These are phyloP conservation scores for Bisporella sp. DNA, from an alignment of 2,329 filamentous ascomycete species.

Conservation along the genomic window DNA sequence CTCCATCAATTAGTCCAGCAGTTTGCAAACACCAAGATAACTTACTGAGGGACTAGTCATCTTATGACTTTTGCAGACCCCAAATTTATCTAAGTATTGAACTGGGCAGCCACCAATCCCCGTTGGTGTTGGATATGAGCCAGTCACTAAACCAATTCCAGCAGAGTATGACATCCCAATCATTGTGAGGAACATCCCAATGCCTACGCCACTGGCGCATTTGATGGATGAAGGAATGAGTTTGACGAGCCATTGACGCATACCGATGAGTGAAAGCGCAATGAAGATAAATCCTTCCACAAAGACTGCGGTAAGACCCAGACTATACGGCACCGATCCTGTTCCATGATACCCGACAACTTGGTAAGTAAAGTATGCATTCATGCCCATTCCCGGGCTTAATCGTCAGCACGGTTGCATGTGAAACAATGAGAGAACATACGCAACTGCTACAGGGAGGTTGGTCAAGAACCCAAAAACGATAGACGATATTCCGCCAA, in stretches of 20 bases:
- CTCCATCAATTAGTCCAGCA: constrained; percentile 28
- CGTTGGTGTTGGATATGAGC: constrained; percentile 60
- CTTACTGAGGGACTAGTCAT: constrained; percentile 69
- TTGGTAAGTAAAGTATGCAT: constrained; percentile 62
- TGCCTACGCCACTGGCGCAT: constrained; percentile 58
- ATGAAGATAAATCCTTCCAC: constrained; percentile 59
- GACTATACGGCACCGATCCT: constrained; percentile 48
- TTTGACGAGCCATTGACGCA: constrained; percentile 66
- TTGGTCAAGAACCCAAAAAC: constrained; percentile 77
- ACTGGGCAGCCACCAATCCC: constrained; percentile 67
- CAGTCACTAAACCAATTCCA: constrained; percentile 77
- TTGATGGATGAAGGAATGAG: constrained; percentile 59
- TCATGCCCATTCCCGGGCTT: constrained; percentile 61
- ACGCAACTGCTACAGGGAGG: constrained; percentile 70
- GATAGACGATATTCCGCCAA: constrained; percentile 68
- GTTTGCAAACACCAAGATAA: not conserved
- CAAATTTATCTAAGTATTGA: constrained; percentile 40
- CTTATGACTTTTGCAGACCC: constrained; percentile 50
- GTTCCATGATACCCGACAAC: constrained; percentile 55
- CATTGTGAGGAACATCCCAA: constrained; percentile 57
- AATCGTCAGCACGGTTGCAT: constrained; percentile 1
- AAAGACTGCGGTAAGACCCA: constrained; percentile 58
- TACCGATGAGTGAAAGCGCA: constrained; percentile 56
- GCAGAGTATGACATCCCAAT: constrained; percentile 63
- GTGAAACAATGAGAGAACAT: constrained; percentile 28